Percentiles rank a stretch among this genome's conserved stretches.
Conservation (phyloP, 2,329 filamentous ascomycete genomes). For the Cytospora mali region DNA sequence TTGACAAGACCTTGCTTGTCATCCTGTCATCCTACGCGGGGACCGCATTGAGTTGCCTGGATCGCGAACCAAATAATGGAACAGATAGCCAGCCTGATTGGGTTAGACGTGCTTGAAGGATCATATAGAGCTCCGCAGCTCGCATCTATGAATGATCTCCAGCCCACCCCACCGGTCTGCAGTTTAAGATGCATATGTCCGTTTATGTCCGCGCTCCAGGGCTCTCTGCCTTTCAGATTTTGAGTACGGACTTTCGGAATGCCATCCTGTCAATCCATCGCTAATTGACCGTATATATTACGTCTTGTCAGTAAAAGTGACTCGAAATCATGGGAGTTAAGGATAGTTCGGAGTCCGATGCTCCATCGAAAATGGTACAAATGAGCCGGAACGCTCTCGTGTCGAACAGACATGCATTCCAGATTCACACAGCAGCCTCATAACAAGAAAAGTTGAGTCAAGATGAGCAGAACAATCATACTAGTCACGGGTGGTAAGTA, state of each 20-base stretch:
- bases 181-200: neutral
- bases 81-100: no score
- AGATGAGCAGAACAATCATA: constrained; percentile 3
- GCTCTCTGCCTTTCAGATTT: neutral
- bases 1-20: no score
- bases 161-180: no score
- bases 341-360: neutral
- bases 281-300: neutral
- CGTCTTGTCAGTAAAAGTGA: neutral
- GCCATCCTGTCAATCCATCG: neutral
- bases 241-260: neutral
- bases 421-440: no score
- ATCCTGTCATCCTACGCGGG: no score
- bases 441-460: neutral
- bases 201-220: no score
- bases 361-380: neutral
- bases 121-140: no score
- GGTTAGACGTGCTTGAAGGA: no score
- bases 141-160: no score
- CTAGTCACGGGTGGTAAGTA: constrained; percentile 10
- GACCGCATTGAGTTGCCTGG: no score
- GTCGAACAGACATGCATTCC: neutral
- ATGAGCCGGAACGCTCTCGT: neutral
- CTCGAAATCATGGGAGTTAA: neutral
- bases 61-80: no score